Conservation (phyloP, 2,329 filamentous ascomycete species). For the Myriosclerotinia duriaeana region DNA sequence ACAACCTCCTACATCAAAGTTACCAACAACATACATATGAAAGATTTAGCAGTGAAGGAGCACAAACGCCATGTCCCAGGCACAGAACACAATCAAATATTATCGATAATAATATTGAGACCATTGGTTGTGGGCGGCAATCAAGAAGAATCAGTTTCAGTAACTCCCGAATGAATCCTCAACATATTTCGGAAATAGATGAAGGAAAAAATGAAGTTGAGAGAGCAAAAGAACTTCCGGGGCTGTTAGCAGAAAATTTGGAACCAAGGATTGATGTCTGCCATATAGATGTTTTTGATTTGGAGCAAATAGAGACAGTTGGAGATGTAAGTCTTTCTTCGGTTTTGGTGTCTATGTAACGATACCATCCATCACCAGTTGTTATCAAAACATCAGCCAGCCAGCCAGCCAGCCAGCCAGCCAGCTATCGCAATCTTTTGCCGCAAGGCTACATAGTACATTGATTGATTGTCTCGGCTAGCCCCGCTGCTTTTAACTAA, state of each 20-base stretch:
- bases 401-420: no score
- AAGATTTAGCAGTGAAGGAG: neutral
- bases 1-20: neutral
- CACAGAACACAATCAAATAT: neutral
- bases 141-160: neutral
- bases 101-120: conserved; percentile 6
- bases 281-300: conserved; percentile 8
- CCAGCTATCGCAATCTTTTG: no score
- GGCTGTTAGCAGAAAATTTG: neutral
- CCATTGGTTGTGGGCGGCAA: neutral
- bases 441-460: conserved; percentile 3
- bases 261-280: neutral
- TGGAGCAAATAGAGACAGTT: neutral
- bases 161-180: conserved; percentile 9
- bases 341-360: neutral
- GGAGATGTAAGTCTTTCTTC: neutral
- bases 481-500: conserved; percentile 22
- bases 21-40: neutral
- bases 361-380: neutral
- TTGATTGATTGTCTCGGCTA: neutral
- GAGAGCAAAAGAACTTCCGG: neutral
- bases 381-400: no score
- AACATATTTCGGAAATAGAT: conserved; percentile 17
- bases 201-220: neutral
- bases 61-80: neutral